These are phyloP conservation scores for Lentinus tigrinus DNA, from an alignment of 768 basidiomycete species.

Conservation along the genomic window DNA sequence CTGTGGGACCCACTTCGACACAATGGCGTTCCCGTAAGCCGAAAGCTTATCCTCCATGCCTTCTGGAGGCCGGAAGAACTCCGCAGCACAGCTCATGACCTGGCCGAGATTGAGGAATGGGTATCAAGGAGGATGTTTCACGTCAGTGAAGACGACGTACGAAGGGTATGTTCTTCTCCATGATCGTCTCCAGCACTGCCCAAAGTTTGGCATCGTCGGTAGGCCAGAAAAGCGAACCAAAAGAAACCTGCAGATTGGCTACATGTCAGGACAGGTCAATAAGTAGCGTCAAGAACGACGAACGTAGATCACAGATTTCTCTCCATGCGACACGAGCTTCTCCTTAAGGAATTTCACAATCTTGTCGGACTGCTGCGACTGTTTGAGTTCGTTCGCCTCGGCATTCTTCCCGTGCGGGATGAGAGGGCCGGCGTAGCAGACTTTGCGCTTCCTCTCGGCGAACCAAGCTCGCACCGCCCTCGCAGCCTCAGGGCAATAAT, in stretches of 20 bases:
- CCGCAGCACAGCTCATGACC: neutral
- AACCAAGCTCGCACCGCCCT: neutral
- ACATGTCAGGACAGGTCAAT: too few species aligned
- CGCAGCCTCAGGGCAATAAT: conserved; percentile 7
- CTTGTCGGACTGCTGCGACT: neutral
- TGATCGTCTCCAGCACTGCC: conserved; percentile 18
- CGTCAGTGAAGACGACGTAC: conserved; percentile 7
- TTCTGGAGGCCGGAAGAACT: neutral
- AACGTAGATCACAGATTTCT: conserved; percentile 21
- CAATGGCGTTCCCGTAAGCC: neutral
- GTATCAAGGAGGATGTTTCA: neutral
- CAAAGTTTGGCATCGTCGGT: conserved; percentile 13
- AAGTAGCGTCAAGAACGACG: neutral
- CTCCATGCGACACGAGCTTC: conserved; percentile 10
- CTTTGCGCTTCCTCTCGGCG: neutral
- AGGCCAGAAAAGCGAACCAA: conserved; percentile 22
- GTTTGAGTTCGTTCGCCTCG: neutral
- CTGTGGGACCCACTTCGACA: conserved; percentile 7
- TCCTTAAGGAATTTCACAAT: conserved; percentile 16
- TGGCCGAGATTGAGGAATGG: neutral
- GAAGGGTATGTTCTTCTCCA: conserved; percentile 21
- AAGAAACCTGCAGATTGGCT: conserved; percentile 18
- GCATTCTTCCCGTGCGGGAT: neutral
- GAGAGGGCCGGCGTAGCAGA: conserved; percentile 17
- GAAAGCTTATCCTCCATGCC: neutral